phyloP scores from a whole-genome alignment of 2,329 filamentous ascomycete species.

The Aspergillus arachidicola region DNA sequence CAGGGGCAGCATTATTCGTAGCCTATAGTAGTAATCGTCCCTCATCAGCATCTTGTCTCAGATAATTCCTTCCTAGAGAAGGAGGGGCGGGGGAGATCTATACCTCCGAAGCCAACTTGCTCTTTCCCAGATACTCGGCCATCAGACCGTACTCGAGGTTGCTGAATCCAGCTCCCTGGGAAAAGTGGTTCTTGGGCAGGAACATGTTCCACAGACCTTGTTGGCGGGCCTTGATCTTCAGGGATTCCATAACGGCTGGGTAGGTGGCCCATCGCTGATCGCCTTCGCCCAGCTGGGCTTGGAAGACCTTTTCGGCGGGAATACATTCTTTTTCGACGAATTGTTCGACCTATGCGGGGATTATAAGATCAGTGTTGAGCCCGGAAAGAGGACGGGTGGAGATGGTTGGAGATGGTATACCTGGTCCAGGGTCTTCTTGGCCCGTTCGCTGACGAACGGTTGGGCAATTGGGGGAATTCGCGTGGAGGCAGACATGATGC shows the following conservation, averaged over 20 bases:
- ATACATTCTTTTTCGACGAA: constrained; percentile 97
- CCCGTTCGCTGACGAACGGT: constrained; percentile 76
- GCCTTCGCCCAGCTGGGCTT: constrained; percentile 77
- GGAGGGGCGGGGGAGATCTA: not conserved
- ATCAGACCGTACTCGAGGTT: constrained; percentile 98
- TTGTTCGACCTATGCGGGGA: constrained; percentile 70
- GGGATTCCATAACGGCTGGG: constrained; percentile 80
- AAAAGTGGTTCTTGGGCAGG: constrained; percentile 91
- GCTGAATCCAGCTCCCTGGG: constrained; percentile 88
- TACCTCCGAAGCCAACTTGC: constrained; percentile 73
- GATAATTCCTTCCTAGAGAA: not conserved
- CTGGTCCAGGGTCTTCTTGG: constrained; percentile 79
- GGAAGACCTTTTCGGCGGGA: constrained; percentile 77
- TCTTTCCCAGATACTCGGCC: constrained; percentile 94
- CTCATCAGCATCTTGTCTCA: not conserved
- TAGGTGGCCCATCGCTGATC: constrained; percentile 77
- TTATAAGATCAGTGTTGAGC: constrained; percentile 8
- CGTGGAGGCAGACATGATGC: constrained; percentile 52
- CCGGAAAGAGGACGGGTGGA: not conserved
- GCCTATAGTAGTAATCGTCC: constrained; percentile 51
- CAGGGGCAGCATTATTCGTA: constrained; percentile 85
- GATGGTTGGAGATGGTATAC: constrained; percentile 41
- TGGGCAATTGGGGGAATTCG: constrained; percentile 62
- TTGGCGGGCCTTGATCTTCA: constrained; percentile 80
- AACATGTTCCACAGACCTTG: constrained; percentile 99